These are phyloP conservation scores for Tribonema minus DNA, from an alignment of 108 stramenopile genomes.

Conservation along the genomic window DNA sequence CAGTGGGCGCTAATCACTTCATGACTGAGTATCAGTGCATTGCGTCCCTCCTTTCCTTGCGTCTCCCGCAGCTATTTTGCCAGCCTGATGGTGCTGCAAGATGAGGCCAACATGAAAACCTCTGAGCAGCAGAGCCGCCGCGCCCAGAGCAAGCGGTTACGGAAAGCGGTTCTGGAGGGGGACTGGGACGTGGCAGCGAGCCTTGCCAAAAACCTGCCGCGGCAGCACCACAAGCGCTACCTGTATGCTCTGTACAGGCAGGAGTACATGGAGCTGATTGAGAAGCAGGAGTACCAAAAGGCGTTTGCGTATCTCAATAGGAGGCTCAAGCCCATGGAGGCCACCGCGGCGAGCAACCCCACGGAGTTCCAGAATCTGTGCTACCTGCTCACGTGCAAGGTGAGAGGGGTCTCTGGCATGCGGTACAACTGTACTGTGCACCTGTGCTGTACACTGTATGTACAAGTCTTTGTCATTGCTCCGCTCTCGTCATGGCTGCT, in stretches of 20 bases:
- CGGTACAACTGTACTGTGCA: too few relatives aligned
- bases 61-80: slow-evolving; percentile 1
- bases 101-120: slow-evolving; percentile 44
- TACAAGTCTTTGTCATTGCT: too few relatives aligned
- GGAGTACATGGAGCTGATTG: slow-evolving; percentile 49
- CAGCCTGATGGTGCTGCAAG: slow-evolving; percentile 28
- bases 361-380: slow-evolving; percentile 49
- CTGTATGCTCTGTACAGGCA: slow-evolving; percentile 32
- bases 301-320: slow-evolving; percentile 35
- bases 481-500: too few relatives aligned
- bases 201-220: slow-evolving; percentile 24
- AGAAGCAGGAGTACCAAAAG: slow-evolving; percentile 44
- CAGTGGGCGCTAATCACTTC: too few relatives aligned
- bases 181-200: slow-evolving; percentile 10
- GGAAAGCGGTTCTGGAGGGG: slow-evolving; percentile 36
- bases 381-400: slow-evolving; percentile 52
- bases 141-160: slow-evolving; percentile 31
- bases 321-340: slow-evolving; percentile 46
- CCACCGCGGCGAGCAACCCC: slow-evolving; percentile 20
- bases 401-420: too few relatives aligned
- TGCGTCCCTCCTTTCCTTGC: not conserved
- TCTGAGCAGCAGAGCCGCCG: slow-evolving; percentile 34
- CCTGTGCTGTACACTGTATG: too few relatives aligned
- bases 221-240: slow-evolving; percentile 39
- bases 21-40: too few relatives aligned